These are phyloP conservation scores for Blastosporella zonata DNA, from an alignment of 1,284 basidiomycete species.

Conservation along the genomic window DNA sequence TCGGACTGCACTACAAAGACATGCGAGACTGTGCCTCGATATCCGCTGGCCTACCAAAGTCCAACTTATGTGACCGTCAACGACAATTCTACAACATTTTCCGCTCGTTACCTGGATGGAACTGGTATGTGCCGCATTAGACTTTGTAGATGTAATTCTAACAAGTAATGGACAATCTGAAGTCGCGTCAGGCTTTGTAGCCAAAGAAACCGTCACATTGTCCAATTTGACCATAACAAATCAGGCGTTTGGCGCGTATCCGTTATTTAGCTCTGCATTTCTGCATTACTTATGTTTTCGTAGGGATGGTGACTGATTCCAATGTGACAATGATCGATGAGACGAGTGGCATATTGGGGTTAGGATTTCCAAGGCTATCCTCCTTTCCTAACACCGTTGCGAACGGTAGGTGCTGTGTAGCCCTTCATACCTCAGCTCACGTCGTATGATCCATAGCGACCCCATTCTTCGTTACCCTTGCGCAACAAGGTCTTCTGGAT, in stretches of 20 bases:
- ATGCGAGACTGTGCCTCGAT: slow-evolving; percentile 58
- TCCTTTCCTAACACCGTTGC: slow-evolving; percentile 44
- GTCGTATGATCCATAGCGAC: slow-evolving; percentile 42
- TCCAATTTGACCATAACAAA: slow-evolving; percentile 54
- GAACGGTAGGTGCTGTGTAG: slow-evolving; percentile 45
- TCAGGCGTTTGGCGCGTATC: slow-evolving; percentile 62
- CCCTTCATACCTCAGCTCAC: background rate
- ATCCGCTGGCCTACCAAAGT: slow-evolving; percentile 63
- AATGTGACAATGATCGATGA: slow-evolving; percentile 61
- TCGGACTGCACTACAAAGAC: slow-evolving; percentile 52
- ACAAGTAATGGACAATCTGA: slow-evolving; percentile 9
- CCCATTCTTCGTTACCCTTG: slow-evolving; percentile 61
- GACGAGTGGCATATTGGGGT: slow-evolving; percentile 67
- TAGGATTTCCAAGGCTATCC: slow-evolving; percentile 74
- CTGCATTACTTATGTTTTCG: background rate
- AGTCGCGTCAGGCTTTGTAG: slow-evolving; percentile 70
- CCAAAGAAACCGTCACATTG: slow-evolving; percentile 56
- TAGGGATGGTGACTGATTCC: slow-evolving; percentile 54
- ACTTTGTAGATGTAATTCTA: background rate
- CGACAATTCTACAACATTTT: slow-evolving; percentile 56
- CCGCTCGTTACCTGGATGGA: slow-evolving; percentile 60
- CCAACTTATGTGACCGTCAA: slow-evolving; percentile 61
- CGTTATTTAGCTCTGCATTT: slow-evolving; percentile 4
- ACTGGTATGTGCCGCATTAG: slow-evolving; percentile 46
- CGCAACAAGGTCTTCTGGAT: slow-evolving; percentile 58